Percentiles rank a stretch among this genome's conserved stretches.
phyloP scores from a whole-genome alignment of 768 basidiomycete genomes.

The Tricholoma hemisulphureum region DNA sequence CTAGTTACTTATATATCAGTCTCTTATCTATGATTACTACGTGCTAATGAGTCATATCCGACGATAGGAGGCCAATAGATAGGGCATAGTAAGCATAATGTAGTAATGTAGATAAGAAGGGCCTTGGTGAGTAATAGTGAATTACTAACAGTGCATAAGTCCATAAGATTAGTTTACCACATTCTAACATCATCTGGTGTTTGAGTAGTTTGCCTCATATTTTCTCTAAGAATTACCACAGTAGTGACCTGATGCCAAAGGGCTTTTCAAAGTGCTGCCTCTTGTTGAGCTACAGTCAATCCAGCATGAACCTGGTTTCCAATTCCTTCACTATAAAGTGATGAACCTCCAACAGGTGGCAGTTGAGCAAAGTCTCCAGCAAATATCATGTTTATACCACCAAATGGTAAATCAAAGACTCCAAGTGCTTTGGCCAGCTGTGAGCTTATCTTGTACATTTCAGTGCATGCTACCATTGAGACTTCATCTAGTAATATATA shows the following conservation, averaged over 20 bases:
- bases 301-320: background rate
- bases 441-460: conserved; percentile 23
- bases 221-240: conserved; percentile 34
- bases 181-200: too few relatives aligned
- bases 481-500: conserved; percentile 38
- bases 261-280: conserved; percentile 12
- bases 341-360: conserved; percentile 22
- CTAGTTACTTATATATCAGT: too few relatives aligned
- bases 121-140: too few relatives aligned
- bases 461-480: conserved; percentile 31
- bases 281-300: conserved; percentile 13
- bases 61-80: too few relatives aligned
- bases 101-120: too few relatives aligned
- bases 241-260: conserved; percentile 35
- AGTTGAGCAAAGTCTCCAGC: conserved; percentile 45
- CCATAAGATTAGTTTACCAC: too few relatives aligned
- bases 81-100: too few relatives aligned
- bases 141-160: too few relatives aligned
- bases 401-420: conserved; percentile 25
- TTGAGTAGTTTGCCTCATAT: conserved; percentile 30
- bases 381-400: conserved; percentile 38
- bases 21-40: too few relatives aligned
- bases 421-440: conserved; percentile 18
- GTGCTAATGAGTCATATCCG: too few relatives aligned
- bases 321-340: conserved; percentile 10